These are phyloP conservation scores for Warburgia ugandensis DNA, from an alignment of 164 flowering plant genomes.

Conservation along the genomic window DNA sequence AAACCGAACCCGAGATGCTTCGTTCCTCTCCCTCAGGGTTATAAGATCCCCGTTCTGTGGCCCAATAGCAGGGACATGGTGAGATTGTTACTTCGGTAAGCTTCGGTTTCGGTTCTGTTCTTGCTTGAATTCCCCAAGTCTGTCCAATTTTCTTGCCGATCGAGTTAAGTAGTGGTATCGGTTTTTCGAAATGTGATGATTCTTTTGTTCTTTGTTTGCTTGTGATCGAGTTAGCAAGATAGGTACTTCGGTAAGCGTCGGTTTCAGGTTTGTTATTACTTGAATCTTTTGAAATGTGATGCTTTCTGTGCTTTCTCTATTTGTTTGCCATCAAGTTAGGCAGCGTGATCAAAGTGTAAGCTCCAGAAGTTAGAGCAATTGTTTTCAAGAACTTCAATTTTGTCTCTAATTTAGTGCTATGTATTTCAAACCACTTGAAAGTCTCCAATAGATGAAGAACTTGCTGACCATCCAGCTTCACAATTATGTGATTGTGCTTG, in stretches of 20 bases:
- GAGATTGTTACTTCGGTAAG: not conserved
- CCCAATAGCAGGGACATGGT: constrained; percentile 88
- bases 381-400: too few species aligned
- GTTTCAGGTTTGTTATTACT: not conserved
- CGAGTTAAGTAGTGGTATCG: too few species aligned
- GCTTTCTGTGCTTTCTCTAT: not conserved
- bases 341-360: not conserved
- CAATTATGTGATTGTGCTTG: too few species aligned
- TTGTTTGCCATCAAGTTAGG: not conserved
- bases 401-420: not conserved
- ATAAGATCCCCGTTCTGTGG: constrained; percentile 72
- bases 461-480: too few species aligned
- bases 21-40: constrained; percentile 69
- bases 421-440: not conserved
- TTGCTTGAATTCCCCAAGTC: too few species aligned
- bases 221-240: constrained; percentile 61
- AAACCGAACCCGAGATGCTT: constrained; percentile 47
- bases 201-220: too few species aligned
- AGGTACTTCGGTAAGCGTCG: constrained; percentile 53
- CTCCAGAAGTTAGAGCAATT: not conserved
- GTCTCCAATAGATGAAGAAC: too few species aligned
- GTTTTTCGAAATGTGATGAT: too few species aligned
- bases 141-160: too few species aligned
- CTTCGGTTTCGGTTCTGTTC: not conserved
- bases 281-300: not conserved